A percentile compares a stretch with the other conserved stretches of the same genome.
phyloP scores from a whole-genome alignment of 768 basidiomycete species.

The Infundibulicybe gibba region DNA sequence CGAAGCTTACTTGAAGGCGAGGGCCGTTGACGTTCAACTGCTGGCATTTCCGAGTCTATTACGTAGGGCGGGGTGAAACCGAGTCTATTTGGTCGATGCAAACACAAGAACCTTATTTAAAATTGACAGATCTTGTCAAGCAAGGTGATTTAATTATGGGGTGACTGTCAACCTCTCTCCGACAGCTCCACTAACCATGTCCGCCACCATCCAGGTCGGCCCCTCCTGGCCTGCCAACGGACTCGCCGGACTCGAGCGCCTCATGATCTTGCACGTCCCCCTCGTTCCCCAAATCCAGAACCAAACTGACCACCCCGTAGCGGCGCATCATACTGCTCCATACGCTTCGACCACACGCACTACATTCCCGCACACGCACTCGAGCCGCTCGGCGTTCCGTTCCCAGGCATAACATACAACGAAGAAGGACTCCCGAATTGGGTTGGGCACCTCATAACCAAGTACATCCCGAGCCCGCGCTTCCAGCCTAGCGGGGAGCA shows the following conservation, averaged over 20 bases:
- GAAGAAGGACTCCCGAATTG: slow-evolving; percentile 52
- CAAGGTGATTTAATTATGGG: no score
- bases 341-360: slow-evolving; percentile 21
- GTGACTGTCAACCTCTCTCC: neutral
- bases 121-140: no score
- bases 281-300: neutral
- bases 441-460: slow-evolving; percentile 56
- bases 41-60: no score
- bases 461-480: slow-evolving; percentile 32
- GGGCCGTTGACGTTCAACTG: no score
- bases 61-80: no score
- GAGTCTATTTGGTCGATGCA: no score
- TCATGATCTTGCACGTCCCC: slow-evolving; percentile 51
- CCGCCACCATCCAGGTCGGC: slow-evolving; percentile 17
- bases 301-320: slow-evolving; percentile 21
- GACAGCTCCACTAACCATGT: slow-evolving; percentile 9
- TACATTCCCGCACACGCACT: slow-evolving; percentile 29
- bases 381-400: slow-evolving; percentile 45
- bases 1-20: no score
- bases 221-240: slow-evolving; percentile 34
- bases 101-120: no score
- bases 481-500: slow-evolving; percentile 25
- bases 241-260: slow-evolving; percentile 31
- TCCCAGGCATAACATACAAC: slow-evolving; percentile 46
- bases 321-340: slow-evolving; percentile 59